Conservation (phyloP, 1,284 basidiomycete species). For the Trichosporon sp. region DNA sequence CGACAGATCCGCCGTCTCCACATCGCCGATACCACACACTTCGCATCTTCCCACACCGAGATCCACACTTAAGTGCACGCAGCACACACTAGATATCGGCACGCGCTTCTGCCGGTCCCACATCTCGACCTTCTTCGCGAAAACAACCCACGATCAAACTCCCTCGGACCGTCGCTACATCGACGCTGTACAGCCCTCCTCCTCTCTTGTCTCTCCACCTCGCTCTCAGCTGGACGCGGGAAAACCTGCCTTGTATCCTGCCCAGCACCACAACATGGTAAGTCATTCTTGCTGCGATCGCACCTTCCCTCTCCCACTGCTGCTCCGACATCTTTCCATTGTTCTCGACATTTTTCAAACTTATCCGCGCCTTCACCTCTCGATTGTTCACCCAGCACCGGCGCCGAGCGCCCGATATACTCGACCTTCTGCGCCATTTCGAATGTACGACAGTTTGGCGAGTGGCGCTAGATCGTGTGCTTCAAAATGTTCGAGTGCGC, state of each 20-base stretch:
- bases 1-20: background rate
- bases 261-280: constrained; percentile 14
- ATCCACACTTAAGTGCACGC: background rate
- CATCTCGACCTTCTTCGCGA: background rate
- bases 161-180: background rate
- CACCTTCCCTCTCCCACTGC: background rate
- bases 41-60: background rate
- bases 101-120: background rate
- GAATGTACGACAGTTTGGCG: background rate
- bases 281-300: background rate
- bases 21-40: background rate
- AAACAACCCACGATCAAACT: background rate
- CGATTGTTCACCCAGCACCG: background rate
- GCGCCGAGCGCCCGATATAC: background rate
- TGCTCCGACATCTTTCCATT: background rate
- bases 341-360: constrained; percentile 12
- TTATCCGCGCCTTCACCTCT: background rate
- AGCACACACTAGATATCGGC: background rate
- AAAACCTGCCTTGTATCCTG: constrained; percentile 6
- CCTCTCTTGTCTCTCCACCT: background rate
- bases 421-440: constrained; percentile 1
- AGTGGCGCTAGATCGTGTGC: constrained; percentile 1
- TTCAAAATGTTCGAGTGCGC: background rate
- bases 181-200: background rate
- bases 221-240: constrained; percentile 9